These are phyloP conservation scores for Achaetomium macrosporum DNA, from an alignment of 2,329 filamentous ascomycete species.

Conservation along the genomic window DNA sequence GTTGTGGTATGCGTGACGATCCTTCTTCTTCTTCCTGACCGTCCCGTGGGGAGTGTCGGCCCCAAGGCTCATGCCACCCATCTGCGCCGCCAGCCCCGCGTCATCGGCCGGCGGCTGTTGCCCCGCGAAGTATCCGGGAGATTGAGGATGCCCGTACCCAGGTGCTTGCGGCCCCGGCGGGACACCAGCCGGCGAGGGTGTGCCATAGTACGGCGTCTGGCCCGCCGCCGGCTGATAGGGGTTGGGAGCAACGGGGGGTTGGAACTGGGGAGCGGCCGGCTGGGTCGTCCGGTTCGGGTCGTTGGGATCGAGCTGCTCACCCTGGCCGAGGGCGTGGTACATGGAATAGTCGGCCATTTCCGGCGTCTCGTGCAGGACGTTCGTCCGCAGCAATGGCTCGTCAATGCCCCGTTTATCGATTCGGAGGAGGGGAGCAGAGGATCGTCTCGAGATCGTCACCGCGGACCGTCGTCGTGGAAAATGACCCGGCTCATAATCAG, in stretches of 20 bases:
- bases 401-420: background rate
- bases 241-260: constrained; percentile 47
- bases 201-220: constrained; percentile 33
- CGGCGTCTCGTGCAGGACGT: background rate
- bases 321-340: constrained; percentile 48
- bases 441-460: constrained; percentile 15
- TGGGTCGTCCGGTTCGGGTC: constrained; percentile 44
- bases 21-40: constrained; percentile 78
- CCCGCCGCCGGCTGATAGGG: constrained; percentile 46
- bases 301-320: constrained; percentile 45
- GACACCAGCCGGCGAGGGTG: constrained; percentile 22
- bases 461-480: constrained; percentile 13
- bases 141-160: constrained; percentile 30
- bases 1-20: constrained; percentile 85
- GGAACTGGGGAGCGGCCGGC: constrained; percentile 39
- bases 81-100: constrained; percentile 58
- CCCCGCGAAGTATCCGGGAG: constrained; percentile 27
- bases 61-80: constrained; percentile 68
- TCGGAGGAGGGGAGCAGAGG: no score
- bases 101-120: constrained; percentile 36
- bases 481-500: constrained; percentile 19
- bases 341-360: constrained; percentile 40
- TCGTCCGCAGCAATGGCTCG: background rate
- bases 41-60: constrained; percentile 38
- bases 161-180: constrained; percentile 20